Base-by-base conservation (phyloP, 2,329 filamentous ascomycete genomes). In the Cadophora gregata region DNA sequence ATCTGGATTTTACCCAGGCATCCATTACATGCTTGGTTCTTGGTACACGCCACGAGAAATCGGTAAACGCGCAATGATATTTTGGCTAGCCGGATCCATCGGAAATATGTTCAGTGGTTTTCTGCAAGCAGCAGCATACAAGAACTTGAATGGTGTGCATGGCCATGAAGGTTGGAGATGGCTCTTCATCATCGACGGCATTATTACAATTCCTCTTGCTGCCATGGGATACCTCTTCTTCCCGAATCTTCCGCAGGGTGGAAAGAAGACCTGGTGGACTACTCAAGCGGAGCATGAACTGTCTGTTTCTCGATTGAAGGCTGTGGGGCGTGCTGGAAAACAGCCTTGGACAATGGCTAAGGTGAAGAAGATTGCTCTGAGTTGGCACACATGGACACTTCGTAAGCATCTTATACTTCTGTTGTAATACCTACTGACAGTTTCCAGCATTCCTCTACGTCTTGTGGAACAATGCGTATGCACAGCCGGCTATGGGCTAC, bases 21-120 rank as follows among this genome's bases (percentile, higher is more conserved):
- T 84, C 0, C 84, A 87, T 68, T 88, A 75, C 83, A 69, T 88
- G 59, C 79, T 88, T 0, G 85, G 86, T 1, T 83, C 82, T 0
- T 88, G 86, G 86, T 88, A 88, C 72, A 71, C 66, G 2, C 68
- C 67, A 2, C 63, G 69, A 8, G 74, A 76, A 42, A 67, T 75
- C 4, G 71, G 67, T 10, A 88, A 83, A 0, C 81, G 83, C 62
- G 79, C 80, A 25, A 86, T 88, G 74, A 82, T 89, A 0, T 86
- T 85, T 10, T 88, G 88, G 76, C 81, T 86, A 4, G 84, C 81
- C 21, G 86, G 85, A 12, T 82, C 88, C 51, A 83, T 85, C 0
- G 86, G 86, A 0, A 62, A 70, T 2, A 79, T 82, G 77, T 81
- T 81, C 63, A 77, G 78, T 1, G 81, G 80, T 1, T 82, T 81